phyloP scores from a whole-genome alignment of 2,329 filamentous ascomycete genomes.

The Neofusicoccum cordaticola region DNA sequence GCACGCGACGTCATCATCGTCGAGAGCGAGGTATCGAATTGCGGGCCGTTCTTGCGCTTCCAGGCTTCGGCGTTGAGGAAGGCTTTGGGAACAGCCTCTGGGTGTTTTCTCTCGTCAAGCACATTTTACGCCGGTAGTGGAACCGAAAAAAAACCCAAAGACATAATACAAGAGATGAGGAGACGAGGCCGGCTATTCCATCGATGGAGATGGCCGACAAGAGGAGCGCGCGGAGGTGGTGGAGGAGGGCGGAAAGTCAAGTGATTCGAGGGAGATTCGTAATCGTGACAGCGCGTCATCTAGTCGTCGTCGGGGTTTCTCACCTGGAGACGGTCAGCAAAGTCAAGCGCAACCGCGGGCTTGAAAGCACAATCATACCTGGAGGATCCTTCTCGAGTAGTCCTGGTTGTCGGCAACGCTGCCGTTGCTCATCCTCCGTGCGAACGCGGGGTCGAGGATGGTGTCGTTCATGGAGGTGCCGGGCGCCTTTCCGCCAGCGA shows the following conservation, averaged over 20 bases:
- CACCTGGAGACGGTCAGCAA: conserved; percentile 10
- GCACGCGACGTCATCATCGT: conserved; percentile 16
- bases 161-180: conserved; percentile 13
- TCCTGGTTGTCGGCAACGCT: conserved; percentile 97
- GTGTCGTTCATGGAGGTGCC: conserved; percentile 74
- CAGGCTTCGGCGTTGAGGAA: not conserved
- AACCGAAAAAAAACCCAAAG: conserved; percentile 12
- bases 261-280: conserved; percentile 19
- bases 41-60: conserved; percentile 1
- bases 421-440: conserved; percentile 82
- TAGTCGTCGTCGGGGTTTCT: conserved; percentile 18
- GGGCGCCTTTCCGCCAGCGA: conserved; percentile 58
- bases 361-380: conserved; percentile 57
- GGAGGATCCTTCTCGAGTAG: conserved; percentile 91
- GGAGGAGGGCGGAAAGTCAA: conserved; percentile 14
- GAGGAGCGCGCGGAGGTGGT: conserved; percentile 12
- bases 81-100: conserved; percentile 1
- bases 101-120: conserved; percentile 11
- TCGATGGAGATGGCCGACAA: not conserved
- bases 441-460: conserved; percentile 79
- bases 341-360: not conserved
- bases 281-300: conserved; percentile 19
- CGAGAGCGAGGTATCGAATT: conserved; percentile 16
- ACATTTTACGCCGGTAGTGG: conserved; percentile 5
- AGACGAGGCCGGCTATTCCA: not conserved